Percentiles rank a stretch among this genome's conserved stretches.
phyloP scores from a whole-genome alignment of 1,284 basidiomycete genomes.

The Austroboletus rostrupii region DNA sequence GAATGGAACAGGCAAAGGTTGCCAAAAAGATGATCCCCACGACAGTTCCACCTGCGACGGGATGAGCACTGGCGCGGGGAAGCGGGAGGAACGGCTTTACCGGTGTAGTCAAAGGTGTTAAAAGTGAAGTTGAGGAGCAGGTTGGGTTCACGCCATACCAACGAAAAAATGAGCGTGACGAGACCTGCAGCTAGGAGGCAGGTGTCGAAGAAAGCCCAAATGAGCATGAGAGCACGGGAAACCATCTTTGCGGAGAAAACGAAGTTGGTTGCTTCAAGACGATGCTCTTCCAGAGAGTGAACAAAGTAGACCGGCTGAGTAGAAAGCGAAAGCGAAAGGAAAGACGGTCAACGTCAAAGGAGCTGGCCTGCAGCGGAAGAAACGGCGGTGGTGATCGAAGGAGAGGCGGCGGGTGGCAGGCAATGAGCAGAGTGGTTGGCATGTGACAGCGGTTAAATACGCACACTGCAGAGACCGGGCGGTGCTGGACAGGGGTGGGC shows the following conservation, averaged over 20 bases:
- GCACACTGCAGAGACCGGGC: conserved; percentile 7
- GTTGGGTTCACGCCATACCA: conserved; percentile 64
- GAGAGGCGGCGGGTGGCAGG: background rate
- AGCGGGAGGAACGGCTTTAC: conserved; percentile 36
- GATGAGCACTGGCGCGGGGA: background rate
- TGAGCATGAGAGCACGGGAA: conserved; percentile 62
- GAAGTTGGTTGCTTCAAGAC: conserved; percentile 7
- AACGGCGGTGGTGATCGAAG: background rate
- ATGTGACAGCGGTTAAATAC: conserved; percentile 10
- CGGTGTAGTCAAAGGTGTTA: conserved; percentile 50
- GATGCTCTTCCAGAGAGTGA: conserved; percentile 23
- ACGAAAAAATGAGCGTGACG: conserved; percentile 60
- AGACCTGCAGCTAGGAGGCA: conserved; percentile 66
- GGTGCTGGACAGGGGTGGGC: background rate
- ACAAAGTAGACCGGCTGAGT: conserved; percentile 25
- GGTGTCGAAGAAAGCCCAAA: conserved; percentile 69
- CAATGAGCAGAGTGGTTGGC: conserved; percentile 1
- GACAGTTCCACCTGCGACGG: conserved; percentile 59
- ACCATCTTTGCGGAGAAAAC: conserved; percentile 44
- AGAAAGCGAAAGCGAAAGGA: conserved; percentile 1
- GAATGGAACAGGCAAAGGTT: conserved; percentile 66
- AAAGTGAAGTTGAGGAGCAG: conserved; percentile 70
- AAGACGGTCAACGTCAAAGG: conserved; percentile 29
- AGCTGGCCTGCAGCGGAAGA: conserved; percentile 20
- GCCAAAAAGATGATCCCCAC: conserved; percentile 65